Conservation (phyloP, 139 green algal genomes). For the Volvox reticuliferus region DNA sequence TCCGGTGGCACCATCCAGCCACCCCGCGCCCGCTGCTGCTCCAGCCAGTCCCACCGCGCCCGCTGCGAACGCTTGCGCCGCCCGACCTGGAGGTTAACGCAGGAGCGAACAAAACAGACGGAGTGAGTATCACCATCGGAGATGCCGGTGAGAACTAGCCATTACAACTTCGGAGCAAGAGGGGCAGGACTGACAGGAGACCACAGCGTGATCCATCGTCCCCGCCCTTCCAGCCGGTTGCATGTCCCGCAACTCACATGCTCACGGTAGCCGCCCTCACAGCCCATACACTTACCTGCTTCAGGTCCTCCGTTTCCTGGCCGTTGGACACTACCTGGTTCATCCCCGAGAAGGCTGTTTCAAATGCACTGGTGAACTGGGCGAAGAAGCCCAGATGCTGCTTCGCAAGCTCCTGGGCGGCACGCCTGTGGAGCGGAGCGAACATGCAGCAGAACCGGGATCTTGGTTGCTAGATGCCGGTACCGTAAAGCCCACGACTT, state of each 20-base stretch:
- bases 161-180: too few species aligned
- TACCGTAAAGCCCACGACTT: too few species aligned
- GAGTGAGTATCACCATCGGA: too few species aligned
- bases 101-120: background rate
- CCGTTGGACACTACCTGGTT: slow-evolving; percentile 40
- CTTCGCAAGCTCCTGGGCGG: slow-evolving; percentile 44
- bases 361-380: slow-evolving; percentile 41
- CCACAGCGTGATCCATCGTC: too few species aligned
- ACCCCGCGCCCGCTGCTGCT: slow-evolving; percentile 34
- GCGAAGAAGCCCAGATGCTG: slow-evolving; percentile 57
- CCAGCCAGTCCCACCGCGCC: slow-evolving; percentile 28
- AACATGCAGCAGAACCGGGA: too few species aligned
- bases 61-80: background rate
- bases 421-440: slow-evolving; percentile 34
- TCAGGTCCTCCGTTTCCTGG: slow-evolving; percentile 43
- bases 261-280: too few species aligned
- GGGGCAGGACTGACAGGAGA: too few species aligned
- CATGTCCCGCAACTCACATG: too few species aligned
- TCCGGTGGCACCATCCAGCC: slow-evolving; percentile 64
- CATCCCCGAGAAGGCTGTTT: slow-evolving; percentile 18
- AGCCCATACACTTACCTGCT: slow-evolving; percentile 2
- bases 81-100: background rate
- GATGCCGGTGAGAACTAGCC: too few species aligned
- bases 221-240: too few species aligned
- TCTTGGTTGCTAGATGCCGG: background rate